Evolutionary conservation across 2,329 filamentous ascomycete genomes (phyloP).

Genomic region (Tolypocladium paradoxum): DNA sequence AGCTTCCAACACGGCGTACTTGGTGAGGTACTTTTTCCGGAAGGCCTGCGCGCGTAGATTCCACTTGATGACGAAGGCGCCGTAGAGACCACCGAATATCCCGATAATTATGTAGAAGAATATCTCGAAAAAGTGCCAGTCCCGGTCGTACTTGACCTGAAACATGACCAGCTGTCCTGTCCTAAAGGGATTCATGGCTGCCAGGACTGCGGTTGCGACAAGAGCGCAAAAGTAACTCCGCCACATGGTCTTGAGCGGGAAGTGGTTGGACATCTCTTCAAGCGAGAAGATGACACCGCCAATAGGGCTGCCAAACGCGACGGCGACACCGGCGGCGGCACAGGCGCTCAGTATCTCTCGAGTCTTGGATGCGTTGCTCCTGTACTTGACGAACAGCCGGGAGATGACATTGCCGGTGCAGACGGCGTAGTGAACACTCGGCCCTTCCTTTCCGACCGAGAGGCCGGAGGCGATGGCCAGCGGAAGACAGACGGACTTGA

Average conservation of each 20-base stretch:
- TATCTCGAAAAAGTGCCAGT: constrained; percentile 96
- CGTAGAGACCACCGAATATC: constrained; percentile 88
- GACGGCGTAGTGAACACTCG: constrained; percentile 97
- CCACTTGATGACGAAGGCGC: constrained; percentile 96
- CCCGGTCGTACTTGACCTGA: constrained; percentile 87
- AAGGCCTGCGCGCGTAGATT: constrained; percentile 86
- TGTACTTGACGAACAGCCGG: constrained; percentile 84
- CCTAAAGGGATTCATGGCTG: constrained; percentile 94
- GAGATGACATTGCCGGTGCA: constrained; percentile 97
- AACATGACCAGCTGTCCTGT: constrained; percentile 99
- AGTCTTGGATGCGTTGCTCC: constrained; percentile 83
- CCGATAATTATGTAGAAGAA: constrained; percentile 88
- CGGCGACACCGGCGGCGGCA: constrained; percentile 87
- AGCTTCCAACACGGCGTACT: constrained; percentile 79
- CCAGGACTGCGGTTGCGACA: constrained; percentile 83
- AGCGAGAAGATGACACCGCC: constrained; percentile 93
- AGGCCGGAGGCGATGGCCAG: constrained; percentile 88
- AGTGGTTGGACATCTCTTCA: constrained; percentile 95
- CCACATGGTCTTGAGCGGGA: constrained; percentile 96
- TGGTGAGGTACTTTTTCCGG: constrained; percentile 78
- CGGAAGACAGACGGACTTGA: constrained; percentile 87
- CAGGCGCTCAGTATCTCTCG: constrained; percentile 91
- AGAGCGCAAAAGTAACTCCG: constrained; percentile 95
- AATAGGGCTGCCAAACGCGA: constrained; percentile 95
- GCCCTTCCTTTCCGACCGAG: constrained; percentile 93